Evolutionary conservation across 352 stramenopile species (phyloP).

Genomic region (Phytophthora pini): DNA sequence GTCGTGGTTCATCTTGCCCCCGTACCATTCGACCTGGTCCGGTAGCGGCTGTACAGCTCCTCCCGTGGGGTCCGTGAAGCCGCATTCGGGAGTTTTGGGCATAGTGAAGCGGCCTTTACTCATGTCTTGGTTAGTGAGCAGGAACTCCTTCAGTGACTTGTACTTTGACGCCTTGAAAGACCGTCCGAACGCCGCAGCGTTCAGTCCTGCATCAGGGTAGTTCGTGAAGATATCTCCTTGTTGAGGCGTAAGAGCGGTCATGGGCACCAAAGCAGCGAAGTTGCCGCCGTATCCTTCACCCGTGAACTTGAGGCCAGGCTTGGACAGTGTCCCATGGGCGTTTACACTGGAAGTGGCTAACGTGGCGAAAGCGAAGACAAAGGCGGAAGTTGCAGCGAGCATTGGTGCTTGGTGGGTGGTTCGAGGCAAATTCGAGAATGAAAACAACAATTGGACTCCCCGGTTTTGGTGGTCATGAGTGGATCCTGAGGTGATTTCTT

Average conservation of each 20-base stretch:
- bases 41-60: constrained; percentile 31
- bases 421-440: constrained; percentile 18
- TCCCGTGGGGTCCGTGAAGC: constrained; percentile 34
- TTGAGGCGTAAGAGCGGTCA: constrained; percentile 15
- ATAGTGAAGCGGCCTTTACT: constrained; percentile 20
- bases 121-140: constrained; percentile 26
- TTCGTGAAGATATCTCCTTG: constrained; percentile 21
- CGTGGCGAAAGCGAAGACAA: not conserved
- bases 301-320: constrained; percentile 17
- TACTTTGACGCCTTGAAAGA: constrained; percentile 25
- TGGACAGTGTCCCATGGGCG: constrained; percentile 17
- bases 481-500: too few species aligned
- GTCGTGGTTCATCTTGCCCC: constrained; percentile 42
- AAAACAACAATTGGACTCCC: not conserved
- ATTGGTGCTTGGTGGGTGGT: constrained; percentile 3
- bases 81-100: constrained; percentile 36
- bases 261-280: constrained; percentile 17
- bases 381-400: constrained; percentile 4
- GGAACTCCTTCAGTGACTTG: constrained; percentile 23
- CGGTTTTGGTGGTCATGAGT: too few species aligned
- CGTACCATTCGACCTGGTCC: constrained; percentile 40
- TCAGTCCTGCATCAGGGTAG: constrained; percentile 16
- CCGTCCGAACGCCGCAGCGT: constrained; percentile 16
- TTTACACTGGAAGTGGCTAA: constrained; percentile 9
- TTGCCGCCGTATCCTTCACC: constrained; percentile 22